These are phyloP conservation scores for Globisporangium perplexum DNA, from an alignment of 352 stramenopile genomes.

Conservation along the genomic window DNA sequence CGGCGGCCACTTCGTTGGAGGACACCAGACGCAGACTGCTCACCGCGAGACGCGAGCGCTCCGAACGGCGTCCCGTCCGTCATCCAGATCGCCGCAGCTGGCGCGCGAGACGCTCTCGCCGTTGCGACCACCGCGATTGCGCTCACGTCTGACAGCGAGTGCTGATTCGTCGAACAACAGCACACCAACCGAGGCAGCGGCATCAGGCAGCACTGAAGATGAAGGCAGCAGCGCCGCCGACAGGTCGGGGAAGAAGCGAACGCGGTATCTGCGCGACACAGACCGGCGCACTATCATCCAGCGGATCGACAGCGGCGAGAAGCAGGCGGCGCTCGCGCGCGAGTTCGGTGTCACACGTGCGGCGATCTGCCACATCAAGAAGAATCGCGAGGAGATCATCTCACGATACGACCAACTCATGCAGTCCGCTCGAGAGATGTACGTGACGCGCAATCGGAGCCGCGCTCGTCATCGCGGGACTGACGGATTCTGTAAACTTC, in stretches of 20 bases:
- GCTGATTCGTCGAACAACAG: not conserved
- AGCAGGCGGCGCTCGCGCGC: constrained; percentile 46
- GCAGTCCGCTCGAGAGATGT: constrained; percentile 52
- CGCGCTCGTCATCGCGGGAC: not conserved
- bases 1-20: not conserved
- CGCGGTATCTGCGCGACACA: constrained; percentile 49
- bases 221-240: not conserved
- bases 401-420: constrained; percentile 53
- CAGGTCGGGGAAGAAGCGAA: constrained; percentile 22
- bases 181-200: not conserved
- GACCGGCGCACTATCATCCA: constrained; percentile 63
- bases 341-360: constrained; percentile 68
- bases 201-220: not conserved
- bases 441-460: constrained; percentile 4
- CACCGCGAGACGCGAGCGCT: too few relatives aligned
- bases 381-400: constrained; percentile 70
- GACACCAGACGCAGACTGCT: not conserved
- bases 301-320: constrained; percentile 61
- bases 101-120: not conserved
- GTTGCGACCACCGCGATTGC: not conserved
- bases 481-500: not conserved
- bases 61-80: not conserved
- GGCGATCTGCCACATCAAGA: constrained; percentile 77
- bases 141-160: not conserved
- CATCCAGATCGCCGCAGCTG: not conserved